Evolutionary conservation across 192 early-diverging fungal genomes (phyloP).

Genomic region (Backusella liffmaniae): DNA sequence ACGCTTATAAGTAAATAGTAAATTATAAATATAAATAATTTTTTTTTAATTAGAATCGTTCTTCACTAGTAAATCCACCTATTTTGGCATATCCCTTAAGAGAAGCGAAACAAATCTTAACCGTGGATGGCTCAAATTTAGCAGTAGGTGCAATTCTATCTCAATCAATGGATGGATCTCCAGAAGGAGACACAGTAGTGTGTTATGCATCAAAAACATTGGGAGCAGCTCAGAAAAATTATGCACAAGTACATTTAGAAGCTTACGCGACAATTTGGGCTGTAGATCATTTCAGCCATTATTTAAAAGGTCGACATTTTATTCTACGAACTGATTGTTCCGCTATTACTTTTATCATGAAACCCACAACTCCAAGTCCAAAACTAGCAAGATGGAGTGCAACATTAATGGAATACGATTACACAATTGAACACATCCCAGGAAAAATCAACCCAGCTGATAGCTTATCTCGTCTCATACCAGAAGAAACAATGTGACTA

Average conservation of each 20-base stretch:
- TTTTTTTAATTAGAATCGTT: no score
- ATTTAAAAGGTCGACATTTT: neutral
- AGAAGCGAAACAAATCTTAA: neutral
- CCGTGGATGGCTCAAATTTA: neutral
- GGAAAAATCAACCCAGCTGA: no score
- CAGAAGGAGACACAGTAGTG: neutral
- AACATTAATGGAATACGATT: no score
- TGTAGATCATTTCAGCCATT: constrained; percentile 7
- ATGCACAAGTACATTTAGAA: neutral
- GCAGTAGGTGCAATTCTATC: constrained; percentile 1
- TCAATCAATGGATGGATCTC: neutral
- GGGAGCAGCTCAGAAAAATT: neutral
- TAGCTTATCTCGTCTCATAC: no score
- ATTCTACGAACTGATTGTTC: neutral
- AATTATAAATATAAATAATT: no score
- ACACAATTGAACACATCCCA: no score
- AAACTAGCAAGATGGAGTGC: no score
- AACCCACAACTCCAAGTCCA: no score
- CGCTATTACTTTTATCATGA: neutral
- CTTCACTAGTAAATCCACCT: neutral
- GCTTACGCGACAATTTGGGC: constrained; percentile 1
- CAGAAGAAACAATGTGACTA: no score
- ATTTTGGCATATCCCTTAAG: neutral
- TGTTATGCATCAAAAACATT: neutral
- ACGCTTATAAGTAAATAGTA: no score